Percentiles rank a stretch among this genome's conserved stretches.
These are phyloP conservation scores for Ogataea zsoltii DNA, from an alignment of 805 yeast species.

Conservation along the genomic window DNA sequence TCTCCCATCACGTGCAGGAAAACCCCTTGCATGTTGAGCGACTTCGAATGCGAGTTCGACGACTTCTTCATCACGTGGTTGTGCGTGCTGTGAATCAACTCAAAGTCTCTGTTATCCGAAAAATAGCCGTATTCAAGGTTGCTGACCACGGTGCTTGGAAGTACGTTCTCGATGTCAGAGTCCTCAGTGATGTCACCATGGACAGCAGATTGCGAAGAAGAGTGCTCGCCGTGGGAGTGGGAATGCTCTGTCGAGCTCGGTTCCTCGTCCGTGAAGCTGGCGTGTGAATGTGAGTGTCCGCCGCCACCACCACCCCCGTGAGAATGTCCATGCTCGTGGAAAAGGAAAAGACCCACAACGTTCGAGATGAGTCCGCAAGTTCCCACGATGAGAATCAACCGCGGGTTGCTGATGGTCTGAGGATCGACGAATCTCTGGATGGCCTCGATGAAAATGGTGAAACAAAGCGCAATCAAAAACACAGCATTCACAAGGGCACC, in stretches of 20 bases:
- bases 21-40: slow-evolving; percentile 97
- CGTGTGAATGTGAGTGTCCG: slow-evolving; percentile 36
- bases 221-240: too few relatives aligned
- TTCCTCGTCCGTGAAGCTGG: slow-evolving; percentile 11
- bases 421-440: slow-evolving; percentile 85
- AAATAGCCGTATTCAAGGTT: slow-evolving; percentile 9
- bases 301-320: slow-evolving; percentile 37
- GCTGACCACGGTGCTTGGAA: slow-evolving; percentile 32
- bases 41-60: slow-evolving; percentile 41
- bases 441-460: slow-evolving; percentile 90
- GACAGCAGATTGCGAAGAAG: too few relatives aligned
- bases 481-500: slow-evolving; percentile 96
- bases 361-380: slow-evolving; percentile 80
- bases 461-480: slow-evolving; percentile 86
- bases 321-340: slow-evolving; percentile 81
- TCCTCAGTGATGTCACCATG: slow-evolving; percentile 16
- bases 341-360: slow-evolving; percentile 76
- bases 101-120: slow-evolving; percentile 12
- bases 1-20: slow-evolving; percentile 94
- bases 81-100: slow-evolving; percentile 23
- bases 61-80: slow-evolving; percentile 25
- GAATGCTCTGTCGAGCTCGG: slow-evolving; percentile 16
- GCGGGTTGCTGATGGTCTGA: slow-evolving; percentile 77
- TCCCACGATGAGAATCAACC: slow-evolving; percentile 80
- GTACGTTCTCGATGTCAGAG: slow-evolving; percentile 29